Conservation (phyloP, 352 stramenopile genomes). For the Phytophthora macrochlamydospora region DNA sequence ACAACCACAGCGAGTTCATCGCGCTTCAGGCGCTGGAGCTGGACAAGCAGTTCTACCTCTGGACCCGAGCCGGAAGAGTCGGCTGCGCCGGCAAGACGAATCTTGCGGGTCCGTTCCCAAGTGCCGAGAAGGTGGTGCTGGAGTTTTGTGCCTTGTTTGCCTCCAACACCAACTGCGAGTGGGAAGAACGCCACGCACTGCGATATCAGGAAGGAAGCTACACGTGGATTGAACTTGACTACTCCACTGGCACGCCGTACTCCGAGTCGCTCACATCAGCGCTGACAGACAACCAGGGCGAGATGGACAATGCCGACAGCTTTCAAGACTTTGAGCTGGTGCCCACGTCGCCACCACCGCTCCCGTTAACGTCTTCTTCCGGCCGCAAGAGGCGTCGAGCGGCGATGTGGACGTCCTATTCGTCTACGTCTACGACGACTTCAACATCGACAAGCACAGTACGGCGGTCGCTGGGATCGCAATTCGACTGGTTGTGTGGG, state of each 20-base stretch:
- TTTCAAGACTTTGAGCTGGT: slow-evolving; percentile 43
- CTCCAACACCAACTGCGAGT: slow-evolving; percentile 56
- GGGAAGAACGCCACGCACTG: slow-evolving; percentile 58
- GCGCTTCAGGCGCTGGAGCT: slow-evolving; percentile 63
- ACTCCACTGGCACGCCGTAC: slow-evolving; percentile 53
- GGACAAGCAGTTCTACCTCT: slow-evolving; percentile 56
- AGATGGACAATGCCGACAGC: slow-evolving; percentile 33
- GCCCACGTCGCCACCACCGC: slow-evolving; percentile 25
- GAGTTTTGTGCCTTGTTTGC: slow-evolving; percentile 59
- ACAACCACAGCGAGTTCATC: slow-evolving; percentile 74
- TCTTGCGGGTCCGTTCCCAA: slow-evolving; percentile 47
- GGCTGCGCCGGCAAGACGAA: slow-evolving; percentile 50
- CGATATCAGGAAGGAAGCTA: slow-evolving; percentile 67
- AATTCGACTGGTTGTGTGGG: slow-evolving; percentile 37
- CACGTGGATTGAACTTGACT: slow-evolving; percentile 74
- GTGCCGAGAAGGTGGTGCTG: slow-evolving; percentile 38
- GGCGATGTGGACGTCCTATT: slow-evolving; percentile 30
- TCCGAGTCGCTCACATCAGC: slow-evolving; percentile 42
- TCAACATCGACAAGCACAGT: slow-evolving; percentile 17
- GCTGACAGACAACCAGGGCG: slow-evolving; percentile 40
- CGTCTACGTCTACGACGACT: slow-evolving; percentile 12
- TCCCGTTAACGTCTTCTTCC: slow-evolving; percentile 22
- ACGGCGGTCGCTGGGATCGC: slow-evolving; percentile 23
- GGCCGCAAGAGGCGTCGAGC: slow-evolving; percentile 37
- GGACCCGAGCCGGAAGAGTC: slow-evolving; percentile 51